Conservation (phyloP, 805 yeast genomes). For the Myxozyma vanderwaltii region DNA sequence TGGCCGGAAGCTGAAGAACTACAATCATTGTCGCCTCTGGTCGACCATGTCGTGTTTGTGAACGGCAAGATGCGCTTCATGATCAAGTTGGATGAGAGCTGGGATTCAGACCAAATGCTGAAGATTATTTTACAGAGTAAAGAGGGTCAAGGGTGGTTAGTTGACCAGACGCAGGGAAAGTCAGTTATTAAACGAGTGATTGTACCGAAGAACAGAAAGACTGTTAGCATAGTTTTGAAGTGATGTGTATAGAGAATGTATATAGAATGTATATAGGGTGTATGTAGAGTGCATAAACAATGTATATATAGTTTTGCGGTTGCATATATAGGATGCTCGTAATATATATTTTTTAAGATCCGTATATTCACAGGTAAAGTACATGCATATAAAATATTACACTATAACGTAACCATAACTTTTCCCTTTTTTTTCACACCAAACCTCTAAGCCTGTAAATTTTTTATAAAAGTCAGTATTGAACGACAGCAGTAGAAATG, state of each 20-base stretch:
- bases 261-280: too few species aligned
- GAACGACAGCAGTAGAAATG: too few species aligned
- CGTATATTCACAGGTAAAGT: slow-evolving; percentile 31
- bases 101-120: slow-evolving; percentile 44
- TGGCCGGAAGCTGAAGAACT: slow-evolving; percentile 62
- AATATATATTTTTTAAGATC: background rate
- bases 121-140: slow-evolving; percentile 43
- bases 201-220: slow-evolving; percentile 37
- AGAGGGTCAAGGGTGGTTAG: slow-evolving; percentile 50
- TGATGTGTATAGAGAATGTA: background rate
- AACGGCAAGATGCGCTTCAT: slow-evolving; percentile 69
- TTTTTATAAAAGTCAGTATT: too few species aligned
- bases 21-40: background rate
- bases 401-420: slow-evolving; percentile 25
- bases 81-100: slow-evolving; percentile 8
- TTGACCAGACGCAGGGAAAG: slow-evolving; percentile 37
- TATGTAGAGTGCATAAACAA: too few species aligned
- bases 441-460: slow-evolving; percentile 16
- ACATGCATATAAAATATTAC: slow-evolving; percentile 24
- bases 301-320: background rate
- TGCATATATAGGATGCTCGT: background rate
- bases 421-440: slow-evolving; percentile 7
- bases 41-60: slow-evolving; percentile 56
- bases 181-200: slow-evolving; percentile 56
- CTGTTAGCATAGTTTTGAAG: slow-evolving; percentile 32